A percentile compares a stretch with the other conserved stretches of the same genome.
Evolutionary conservation across 345 rosid genomes (phyloP).

Genomic region (Stellera chamaejasme): DNA sequence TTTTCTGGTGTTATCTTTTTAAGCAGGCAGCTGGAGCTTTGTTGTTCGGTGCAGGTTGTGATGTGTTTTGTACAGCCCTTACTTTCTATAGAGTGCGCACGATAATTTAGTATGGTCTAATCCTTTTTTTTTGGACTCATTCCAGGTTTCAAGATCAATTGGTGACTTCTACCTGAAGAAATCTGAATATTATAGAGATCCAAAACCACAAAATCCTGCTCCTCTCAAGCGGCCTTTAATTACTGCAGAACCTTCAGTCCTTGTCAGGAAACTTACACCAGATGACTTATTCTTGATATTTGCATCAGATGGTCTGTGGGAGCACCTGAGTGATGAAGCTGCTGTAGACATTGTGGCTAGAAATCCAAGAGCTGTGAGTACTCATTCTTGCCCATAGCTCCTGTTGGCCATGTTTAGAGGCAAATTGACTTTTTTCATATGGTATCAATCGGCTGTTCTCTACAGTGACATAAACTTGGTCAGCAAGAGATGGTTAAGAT

Average conservation of each 20-base stretch:
- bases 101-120: constrained; percentile 1
- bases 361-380: constrained; percentile 73
- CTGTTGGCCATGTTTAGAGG: too few species aligned
- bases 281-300: constrained; percentile 74
- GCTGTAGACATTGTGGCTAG: constrained; percentile 72
- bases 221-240: constrained; percentile 70
- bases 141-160: constrained; percentile 86
- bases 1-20: constrained; percentile 5
- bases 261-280: constrained; percentile 52
- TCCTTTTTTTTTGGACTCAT: constrained; percentile 1
- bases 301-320: constrained; percentile 98
- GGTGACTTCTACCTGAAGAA: constrained; percentile 85
- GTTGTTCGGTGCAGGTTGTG: not conserved
- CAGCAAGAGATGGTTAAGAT: too few species aligned
- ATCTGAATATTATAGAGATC: constrained; percentile 68
- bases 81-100: not conserved
- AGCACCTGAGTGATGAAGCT: constrained; percentile 68
- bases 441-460: not conserved
- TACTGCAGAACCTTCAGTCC: constrained; percentile 80
- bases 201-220: constrained; percentile 50
- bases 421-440: not conserved
- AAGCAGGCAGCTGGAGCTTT: not conserved
- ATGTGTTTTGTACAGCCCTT: too few species aligned
- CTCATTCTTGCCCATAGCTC: not conserved
- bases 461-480: too few species aligned